Evolutionary conservation across 441 rosid species (phyloP).

Genomic region (Manihot esculenta): DNA sequence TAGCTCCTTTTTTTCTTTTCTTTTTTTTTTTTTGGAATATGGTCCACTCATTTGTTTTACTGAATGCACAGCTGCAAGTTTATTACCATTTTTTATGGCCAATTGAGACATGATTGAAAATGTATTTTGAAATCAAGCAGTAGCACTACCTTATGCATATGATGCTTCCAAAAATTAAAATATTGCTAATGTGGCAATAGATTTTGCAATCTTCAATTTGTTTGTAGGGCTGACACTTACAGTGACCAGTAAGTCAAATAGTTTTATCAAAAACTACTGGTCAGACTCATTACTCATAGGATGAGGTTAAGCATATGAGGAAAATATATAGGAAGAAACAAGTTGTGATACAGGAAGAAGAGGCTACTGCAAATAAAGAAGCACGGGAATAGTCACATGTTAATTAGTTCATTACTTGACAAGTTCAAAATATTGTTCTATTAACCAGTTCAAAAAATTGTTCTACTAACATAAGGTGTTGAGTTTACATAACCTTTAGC

Average conservation of each 20-base stretch:
- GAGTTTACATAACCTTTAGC: conserved; percentile 17
- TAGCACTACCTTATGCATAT: not conserved
- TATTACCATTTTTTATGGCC: not conserved
- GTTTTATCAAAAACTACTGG: too few relatives aligned
- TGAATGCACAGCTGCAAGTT: not conserved
- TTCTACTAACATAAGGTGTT: conserved; percentile 2
- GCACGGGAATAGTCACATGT: too few relatives aligned
- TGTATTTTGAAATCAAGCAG: not conserved
- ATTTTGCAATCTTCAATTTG: not conserved
- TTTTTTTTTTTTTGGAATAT: too few relatives aligned
- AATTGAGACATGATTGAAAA: not conserved
- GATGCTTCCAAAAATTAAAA: not conserved
- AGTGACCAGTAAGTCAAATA: not conserved
- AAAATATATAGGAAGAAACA: too few relatives aligned
- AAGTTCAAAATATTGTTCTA: conserved; percentile 1
- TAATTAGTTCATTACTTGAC: too few relatives aligned
- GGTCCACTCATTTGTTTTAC: conserved; percentile 4
- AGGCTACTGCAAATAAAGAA: too few relatives aligned
- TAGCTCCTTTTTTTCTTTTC: not conserved
- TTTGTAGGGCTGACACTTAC: not conserved
- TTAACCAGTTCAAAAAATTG: conserved; percentile 3
- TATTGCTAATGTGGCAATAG: not conserved
- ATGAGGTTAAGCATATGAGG: too few relatives aligned
- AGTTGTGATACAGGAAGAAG: too few relatives aligned
- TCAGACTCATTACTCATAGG: too few relatives aligned